Percentiles rank a stretch among this genome's conserved stretches.
These are phyloP conservation scores for Boletus rubroflammeus DNA, from an alignment of 768 basidiomycete species.

Conservation along the genomic window DNA sequence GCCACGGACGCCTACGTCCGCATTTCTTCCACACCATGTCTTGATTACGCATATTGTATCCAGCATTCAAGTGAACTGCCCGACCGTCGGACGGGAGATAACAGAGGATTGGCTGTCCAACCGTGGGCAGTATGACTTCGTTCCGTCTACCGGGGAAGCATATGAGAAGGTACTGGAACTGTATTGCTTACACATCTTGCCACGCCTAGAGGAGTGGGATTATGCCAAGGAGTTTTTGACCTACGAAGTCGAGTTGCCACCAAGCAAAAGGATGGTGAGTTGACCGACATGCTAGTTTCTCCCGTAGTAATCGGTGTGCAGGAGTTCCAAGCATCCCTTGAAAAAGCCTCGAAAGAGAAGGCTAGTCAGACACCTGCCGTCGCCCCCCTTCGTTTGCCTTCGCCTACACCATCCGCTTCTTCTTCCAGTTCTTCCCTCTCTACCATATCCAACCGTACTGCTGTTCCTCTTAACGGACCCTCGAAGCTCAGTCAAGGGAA, in stretches of 20 bases:
- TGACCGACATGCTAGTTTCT: neutral
- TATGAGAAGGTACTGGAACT: constrained; percentile 76
- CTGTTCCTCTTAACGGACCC: constrained; percentile 43
- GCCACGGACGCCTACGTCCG: constrained; percentile 40
- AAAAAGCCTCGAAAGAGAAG: constrained; percentile 32
- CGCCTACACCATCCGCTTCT: constrained; percentile 53
- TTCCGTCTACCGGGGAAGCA: constrained; percentile 41
- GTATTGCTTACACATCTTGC: constrained; percentile 71
- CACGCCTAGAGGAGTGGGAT: constrained; percentile 73
- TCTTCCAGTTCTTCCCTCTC: constrained; percentile 66
- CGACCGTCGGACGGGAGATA: constrained; percentile 58
- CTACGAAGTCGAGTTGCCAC: constrained; percentile 64
- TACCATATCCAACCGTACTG: constrained; percentile 69
- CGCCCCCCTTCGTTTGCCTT: constrained; percentile 33
- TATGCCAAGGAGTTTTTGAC: constrained; percentile 73
- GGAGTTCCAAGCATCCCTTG: constrained; percentile 33
- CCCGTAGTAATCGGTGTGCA: constrained; percentile 12
- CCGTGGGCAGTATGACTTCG: constrained; percentile 39
- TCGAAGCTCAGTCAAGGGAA: constrained; percentile 14
- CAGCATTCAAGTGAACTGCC: constrained; percentile 61
- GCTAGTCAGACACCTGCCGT: constrained; percentile 16
- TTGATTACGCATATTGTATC: constrained; percentile 68
- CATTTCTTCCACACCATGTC: constrained; percentile 65
- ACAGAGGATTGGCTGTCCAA: constrained; percentile 78
- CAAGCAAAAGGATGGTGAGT: constrained; percentile 50